These are phyloP conservation scores for Colletotrichum caudatum DNA, from an alignment of 2,329 filamentous ascomycete genomes.

Conservation along the genomic window DNA sequence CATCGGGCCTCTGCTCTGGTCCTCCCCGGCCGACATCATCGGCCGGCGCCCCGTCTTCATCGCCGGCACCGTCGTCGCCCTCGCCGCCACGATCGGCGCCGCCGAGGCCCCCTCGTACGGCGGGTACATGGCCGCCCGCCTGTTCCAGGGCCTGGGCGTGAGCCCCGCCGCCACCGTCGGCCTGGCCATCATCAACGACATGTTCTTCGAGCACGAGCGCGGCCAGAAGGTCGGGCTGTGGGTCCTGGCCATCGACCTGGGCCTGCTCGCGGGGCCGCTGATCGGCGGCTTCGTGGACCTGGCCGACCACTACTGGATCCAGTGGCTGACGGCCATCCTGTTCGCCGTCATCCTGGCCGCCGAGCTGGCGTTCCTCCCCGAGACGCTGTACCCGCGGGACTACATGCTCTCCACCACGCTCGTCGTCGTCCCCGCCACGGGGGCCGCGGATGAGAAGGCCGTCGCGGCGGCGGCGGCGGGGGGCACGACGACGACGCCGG, in stretches of 20 bases:
- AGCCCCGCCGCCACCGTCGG: slow-evolving; percentile 67
- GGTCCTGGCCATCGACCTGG: slow-evolving; percentile 67
- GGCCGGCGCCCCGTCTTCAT: slow-evolving; percentile 65
- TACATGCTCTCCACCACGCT: slow-evolving; percentile 55
- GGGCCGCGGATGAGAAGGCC: slow-evolving; percentile 35
- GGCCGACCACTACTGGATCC: slow-evolving; percentile 62
- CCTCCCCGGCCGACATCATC: slow-evolving; percentile 62
- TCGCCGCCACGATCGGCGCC: slow-evolving; percentile 51
- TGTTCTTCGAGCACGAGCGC: slow-evolving; percentile 68
- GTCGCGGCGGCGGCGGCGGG: slow-evolving; percentile 20
- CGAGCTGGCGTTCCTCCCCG: slow-evolving; percentile 64
- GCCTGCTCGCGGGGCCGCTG: slow-evolving; percentile 58
- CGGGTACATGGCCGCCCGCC: slow-evolving; percentile 68
- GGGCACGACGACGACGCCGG: slow-evolving; percentile 32
- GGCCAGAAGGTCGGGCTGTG: slow-evolving; percentile 68
- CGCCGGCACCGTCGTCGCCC: slow-evolving; percentile 51
- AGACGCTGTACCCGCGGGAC: slow-evolving; percentile 67
- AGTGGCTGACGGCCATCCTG: slow-evolving; percentile 66
- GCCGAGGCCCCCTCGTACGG: slow-evolving; percentile 53
- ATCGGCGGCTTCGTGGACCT: slow-evolving; percentile 65
- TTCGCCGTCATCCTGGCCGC: slow-evolving; percentile 61
- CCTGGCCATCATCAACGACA: slow-evolving; percentile 65
- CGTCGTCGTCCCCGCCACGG: slow-evolving; percentile 17
- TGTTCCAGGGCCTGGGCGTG: slow-evolving; percentile 69
- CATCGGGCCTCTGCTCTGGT: slow-evolving; percentile 63